These are phyloP conservation scores for Suhomyces faveliae DNA, from an alignment of 805 yeast species.

Conservation along the genomic window DNA sequence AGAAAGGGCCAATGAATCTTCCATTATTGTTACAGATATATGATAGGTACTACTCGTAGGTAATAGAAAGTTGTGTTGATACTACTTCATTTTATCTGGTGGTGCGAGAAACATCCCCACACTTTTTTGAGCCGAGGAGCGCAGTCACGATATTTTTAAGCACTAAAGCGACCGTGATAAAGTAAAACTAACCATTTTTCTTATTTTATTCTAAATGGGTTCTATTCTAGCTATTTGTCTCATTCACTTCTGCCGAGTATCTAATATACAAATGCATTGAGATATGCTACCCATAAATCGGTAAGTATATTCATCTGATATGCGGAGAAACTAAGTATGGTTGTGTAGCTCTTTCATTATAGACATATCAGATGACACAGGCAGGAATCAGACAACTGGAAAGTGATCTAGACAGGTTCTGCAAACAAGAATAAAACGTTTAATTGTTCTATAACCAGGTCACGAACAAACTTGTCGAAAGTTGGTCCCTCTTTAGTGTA, in stretches of 20 bases:
- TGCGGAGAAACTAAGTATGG: not conserved
- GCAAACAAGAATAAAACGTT: too few species aligned
- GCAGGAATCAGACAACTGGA: too few species aligned
- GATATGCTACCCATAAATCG: not conserved
- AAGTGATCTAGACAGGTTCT: too few species aligned
- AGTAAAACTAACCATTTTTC: too few species aligned
- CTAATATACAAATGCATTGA: not conserved
- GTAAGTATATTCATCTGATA: not conserved
- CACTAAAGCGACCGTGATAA: not conserved
- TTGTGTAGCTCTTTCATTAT: too few species aligned
- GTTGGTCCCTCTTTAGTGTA: too few species aligned
- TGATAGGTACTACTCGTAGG: not conserved
- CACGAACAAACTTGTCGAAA: too few species aligned
- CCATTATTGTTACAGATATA: not conserved
- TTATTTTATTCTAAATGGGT: too few species aligned
- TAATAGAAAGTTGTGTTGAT: not conserved
- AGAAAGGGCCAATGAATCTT: slow-evolving; percentile 3
- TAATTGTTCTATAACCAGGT: too few species aligned
- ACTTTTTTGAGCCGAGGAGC: not conserved
- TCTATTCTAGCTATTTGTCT: too few species aligned
- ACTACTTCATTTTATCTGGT: not conserved
- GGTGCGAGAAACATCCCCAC: not conserved
- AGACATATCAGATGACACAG: too few species aligned
- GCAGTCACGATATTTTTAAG: not conserved
- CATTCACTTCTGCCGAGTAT: not conserved